These are phyloP conservation scores for Termitomyces heimii DNA, from an alignment of 768 basidiomycete genomes.

Conservation along the genomic window DNA sequence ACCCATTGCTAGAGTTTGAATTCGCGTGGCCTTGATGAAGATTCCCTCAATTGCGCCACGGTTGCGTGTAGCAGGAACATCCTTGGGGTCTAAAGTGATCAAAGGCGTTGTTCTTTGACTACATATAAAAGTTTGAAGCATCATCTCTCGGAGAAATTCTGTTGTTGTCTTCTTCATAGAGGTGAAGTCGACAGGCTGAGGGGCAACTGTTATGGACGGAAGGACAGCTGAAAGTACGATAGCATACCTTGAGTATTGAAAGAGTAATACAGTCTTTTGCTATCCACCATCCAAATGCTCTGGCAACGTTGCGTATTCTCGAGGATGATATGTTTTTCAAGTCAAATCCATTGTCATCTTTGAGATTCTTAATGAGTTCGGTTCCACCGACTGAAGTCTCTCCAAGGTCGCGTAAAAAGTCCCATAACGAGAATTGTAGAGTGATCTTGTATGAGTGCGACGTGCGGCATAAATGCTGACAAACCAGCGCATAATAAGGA, in stretches of 20 bases:
- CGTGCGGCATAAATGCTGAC: conserved; percentile 70
- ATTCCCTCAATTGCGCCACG: conserved; percentile 67
- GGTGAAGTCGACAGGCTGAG: conserved; percentile 85
- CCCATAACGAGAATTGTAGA: conserved; percentile 94
- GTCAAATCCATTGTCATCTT: conserved; percentile 42
- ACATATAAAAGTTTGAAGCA: conserved; percentile 63
- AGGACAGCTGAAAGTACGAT: background rate
- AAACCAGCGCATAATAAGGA: conserved; percentile 90
- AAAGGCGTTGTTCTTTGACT: conserved; percentile 73
- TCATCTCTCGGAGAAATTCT: conserved; percentile 65
- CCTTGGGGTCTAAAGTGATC: conserved; percentile 31
- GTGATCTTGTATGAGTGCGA: conserved; percentile 90
- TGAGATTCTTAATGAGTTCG: conserved; percentile 66
- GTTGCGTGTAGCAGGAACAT: conserved; percentile 40
- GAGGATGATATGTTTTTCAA: conserved; percentile 48
- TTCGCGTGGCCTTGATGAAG: conserved; percentile 66
- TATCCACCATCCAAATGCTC: conserved; percentile 90
- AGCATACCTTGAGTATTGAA: conserved; percentile 73
- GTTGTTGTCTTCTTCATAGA: conserved; percentile 55
- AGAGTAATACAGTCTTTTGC: conserved; percentile 76
- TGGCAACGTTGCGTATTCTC: conserved; percentile 68
- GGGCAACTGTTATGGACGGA: background rate
- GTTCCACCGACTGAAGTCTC: conserved; percentile 78
- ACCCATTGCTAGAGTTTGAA: conserved; percentile 67
- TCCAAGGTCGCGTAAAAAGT: conserved; percentile 89